Evolutionary conservation across 2,329 filamentous ascomycete genomes (phyloP).

Genomic region (Didymella arachidicola): DNA sequence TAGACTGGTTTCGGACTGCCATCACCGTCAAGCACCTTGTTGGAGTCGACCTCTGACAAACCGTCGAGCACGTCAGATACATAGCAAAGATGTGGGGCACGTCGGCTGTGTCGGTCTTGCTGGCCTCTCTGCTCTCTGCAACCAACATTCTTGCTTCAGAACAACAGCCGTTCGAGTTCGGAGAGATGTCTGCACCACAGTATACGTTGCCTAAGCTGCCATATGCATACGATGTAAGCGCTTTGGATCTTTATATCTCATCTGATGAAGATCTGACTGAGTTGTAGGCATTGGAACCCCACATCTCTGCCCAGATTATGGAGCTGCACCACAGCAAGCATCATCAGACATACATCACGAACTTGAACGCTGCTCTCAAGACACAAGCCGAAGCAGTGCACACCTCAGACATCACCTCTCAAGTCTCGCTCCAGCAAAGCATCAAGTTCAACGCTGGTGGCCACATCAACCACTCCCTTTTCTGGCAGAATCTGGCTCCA

Average conservation of each 20-base stretch:
- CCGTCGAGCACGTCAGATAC: slow-evolving; percentile 20
- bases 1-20: slow-evolving; percentile 27
- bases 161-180: slow-evolving; percentile 48
- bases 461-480: slow-evolving; percentile 91
- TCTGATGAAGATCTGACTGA: slow-evolving; percentile 18
- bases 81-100: slow-evolving; percentile 38
- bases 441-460: slow-evolving; percentile 92
- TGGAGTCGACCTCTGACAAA: slow-evolving; percentile 35
- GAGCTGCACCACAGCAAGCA: slow-evolving; percentile 81
- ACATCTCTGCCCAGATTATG: slow-evolving; percentile 82
- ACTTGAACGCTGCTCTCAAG: slow-evolving; percentile 72
- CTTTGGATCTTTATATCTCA: background rate
- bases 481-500: slow-evolving; percentile 84
- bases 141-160: slow-evolving; percentile 32
- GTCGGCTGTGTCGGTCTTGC: slow-evolving; percentile 20
- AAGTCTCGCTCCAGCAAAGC: slow-evolving; percentile 72
- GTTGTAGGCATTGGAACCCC: slow-evolving; percentile 70
- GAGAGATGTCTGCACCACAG: slow-evolving; percentile 49
- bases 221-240: slow-evolving; percentile 71
- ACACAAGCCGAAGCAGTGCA: slow-evolving; percentile 65
- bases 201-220: slow-evolving; percentile 72
- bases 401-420: slow-evolving; percentile 66
- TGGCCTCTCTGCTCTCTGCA: slow-evolving; percentile 28
- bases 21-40: slow-evolving; percentile 41
- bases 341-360: slow-evolving; percentile 79